Conservation (phyloP, 2,329 filamentous ascomycete species). For the Dothistroma septosporum region DNA sequence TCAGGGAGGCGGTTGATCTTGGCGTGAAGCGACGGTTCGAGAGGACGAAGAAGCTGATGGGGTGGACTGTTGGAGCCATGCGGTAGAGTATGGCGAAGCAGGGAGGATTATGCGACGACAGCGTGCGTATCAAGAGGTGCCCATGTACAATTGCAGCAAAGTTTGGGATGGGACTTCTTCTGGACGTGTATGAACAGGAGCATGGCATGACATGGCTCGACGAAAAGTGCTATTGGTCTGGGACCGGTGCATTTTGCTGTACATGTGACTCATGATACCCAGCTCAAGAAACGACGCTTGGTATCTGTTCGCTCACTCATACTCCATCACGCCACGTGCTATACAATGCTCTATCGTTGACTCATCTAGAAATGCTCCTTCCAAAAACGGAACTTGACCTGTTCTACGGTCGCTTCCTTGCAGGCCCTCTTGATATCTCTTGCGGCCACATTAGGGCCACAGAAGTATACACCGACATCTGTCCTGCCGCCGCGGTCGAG, state of each 20-base stretch:
- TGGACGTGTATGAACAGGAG: not conserved
- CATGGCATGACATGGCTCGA: not conserved
- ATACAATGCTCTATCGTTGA: not conserved
- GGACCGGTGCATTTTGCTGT: slow-evolving; percentile 1
- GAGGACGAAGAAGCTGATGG: not conserved
- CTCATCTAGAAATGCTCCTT: slow-evolving; percentile 70
- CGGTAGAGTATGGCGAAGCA: not conserved
- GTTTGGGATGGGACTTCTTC: not conserved
- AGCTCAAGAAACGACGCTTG: slow-evolving; percentile 5
- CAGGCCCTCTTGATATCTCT: slow-evolving; percentile 81
- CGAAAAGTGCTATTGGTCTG: not conserved
- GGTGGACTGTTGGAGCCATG: not conserved
- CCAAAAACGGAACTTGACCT: slow-evolving; percentile 96
- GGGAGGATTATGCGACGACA: not conserved
- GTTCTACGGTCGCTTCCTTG: slow-evolving; percentile 64
- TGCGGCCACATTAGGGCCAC: slow-evolving; percentile 76
- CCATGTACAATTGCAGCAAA: not conserved
- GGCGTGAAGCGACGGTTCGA: not conserved
- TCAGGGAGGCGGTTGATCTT: not conserved
- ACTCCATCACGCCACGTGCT: slow-evolving; percentile 3
- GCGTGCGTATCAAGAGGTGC: not conserved
- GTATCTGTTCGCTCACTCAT: slow-evolving; percentile 4
- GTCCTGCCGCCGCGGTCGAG: slow-evolving; percentile 65
- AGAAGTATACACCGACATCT: slow-evolving; percentile 96
- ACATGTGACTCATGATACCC: slow-evolving; percentile 9